These are phyloP conservation scores for Tulasnella sp. DNA, from an alignment of 768 basidiomycete genomes.

Conservation along the genomic window DNA sequence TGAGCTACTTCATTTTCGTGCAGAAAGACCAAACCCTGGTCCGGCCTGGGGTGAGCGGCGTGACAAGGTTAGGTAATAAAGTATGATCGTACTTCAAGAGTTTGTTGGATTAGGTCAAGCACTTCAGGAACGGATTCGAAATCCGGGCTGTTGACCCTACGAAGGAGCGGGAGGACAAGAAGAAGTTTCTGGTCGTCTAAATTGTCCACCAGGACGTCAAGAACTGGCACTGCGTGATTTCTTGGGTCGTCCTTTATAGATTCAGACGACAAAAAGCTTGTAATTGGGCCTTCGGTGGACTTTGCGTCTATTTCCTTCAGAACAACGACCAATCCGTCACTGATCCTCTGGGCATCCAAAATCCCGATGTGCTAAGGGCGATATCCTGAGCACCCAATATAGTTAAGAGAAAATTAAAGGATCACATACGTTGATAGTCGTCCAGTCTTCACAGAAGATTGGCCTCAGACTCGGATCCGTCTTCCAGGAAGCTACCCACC, in stretches of 20 bases:
- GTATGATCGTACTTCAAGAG: neutral
- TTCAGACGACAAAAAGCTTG: neutral
- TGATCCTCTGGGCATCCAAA: neutral
- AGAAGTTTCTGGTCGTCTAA: too few species aligned
- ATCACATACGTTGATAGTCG: neutral
- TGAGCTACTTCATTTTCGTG: neutral
- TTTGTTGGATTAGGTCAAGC: neutral
- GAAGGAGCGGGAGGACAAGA: neutral
- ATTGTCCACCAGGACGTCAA: neutral
- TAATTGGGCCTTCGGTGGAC: neutral
- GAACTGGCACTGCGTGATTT: neutral
- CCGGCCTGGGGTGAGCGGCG: neutral
- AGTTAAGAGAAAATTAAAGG: neutral
- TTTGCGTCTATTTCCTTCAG: neutral
- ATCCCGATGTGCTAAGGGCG: neutral
- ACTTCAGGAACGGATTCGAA: neutral
- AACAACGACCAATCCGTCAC: neutral
- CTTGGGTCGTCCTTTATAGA: neutral
- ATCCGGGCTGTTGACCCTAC: neutral
- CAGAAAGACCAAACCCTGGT: neutral
- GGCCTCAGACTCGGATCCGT: neutral
- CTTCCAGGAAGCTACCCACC: constrained; percentile 19
- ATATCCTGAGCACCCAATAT: neutral
- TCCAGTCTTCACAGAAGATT: neutral
- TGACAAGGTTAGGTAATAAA: neutral